Percentiles rank a stretch among this genome's conserved stretches.
phyloP scores from a whole-genome alignment of 106 monocot genomes.

The Dendrobium huoshanense region DNA sequence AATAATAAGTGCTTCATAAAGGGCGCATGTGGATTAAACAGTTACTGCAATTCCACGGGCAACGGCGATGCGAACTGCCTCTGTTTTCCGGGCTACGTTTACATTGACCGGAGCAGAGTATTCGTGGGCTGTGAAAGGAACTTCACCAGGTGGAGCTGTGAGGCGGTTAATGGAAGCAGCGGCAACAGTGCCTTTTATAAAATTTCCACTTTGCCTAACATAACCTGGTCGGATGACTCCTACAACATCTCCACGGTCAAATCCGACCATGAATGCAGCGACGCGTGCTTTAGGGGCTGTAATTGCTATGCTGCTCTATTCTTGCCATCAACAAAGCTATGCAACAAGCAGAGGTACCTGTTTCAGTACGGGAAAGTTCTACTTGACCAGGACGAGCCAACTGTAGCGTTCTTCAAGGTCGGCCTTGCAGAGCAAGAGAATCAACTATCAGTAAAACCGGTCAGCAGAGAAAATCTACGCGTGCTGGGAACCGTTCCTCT shows the following conservation, averaged over 20 bases:
- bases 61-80: not conserved
- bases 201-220: not conserved
- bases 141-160: not conserved
- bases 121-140: not conserved
- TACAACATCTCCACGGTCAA: not conserved
- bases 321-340: not conserved
- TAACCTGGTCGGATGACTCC: not conserved
- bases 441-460: not conserved
- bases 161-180: not conserved
- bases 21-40: not conserved
- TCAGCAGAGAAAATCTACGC: not conserved
- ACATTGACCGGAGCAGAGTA: not conserved
- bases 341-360: not conserved
- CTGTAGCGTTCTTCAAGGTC: not conserved
- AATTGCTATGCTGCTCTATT: not conserved
- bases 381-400: not conserved
- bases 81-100: constrained; percentile 3
- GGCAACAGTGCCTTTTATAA: not conserved
- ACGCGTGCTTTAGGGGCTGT: not conserved
- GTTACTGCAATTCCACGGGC: not conserved
- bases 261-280: not conserved
- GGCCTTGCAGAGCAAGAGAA: not conserved
- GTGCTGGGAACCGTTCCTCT: not conserved
- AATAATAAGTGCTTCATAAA: not conserved
- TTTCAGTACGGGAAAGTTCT: not conserved